Evolutionary conservation across 495 filamentous ascomycete genomes (phyloP).

Genomic region (Opeltia flavorubescens): DNA sequence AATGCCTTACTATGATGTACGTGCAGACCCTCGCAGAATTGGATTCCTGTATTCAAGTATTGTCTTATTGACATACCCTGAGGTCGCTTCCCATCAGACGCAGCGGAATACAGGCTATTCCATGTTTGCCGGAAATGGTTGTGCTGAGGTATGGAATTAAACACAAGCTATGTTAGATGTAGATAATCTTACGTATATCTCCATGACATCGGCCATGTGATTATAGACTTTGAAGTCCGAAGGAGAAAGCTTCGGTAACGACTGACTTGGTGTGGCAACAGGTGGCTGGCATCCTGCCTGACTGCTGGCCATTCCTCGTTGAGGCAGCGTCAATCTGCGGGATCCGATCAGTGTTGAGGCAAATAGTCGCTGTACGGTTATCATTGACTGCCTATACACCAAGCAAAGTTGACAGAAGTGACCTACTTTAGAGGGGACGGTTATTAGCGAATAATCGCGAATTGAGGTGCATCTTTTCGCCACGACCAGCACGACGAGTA

Average conservation of each 20-base stretch:
- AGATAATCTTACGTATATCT: slow-evolving; percentile 40
- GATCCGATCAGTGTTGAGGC: too few relatives aligned
- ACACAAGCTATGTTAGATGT: too few relatives aligned
- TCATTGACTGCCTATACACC: too few relatives aligned
- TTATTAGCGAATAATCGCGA: too few relatives aligned
- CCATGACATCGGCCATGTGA: slow-evolving; percentile 63
- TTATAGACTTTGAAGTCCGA: slow-evolving; percentile 54
- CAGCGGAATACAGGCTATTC: slow-evolving; percentile 52
- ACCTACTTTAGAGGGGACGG: too few relatives aligned
- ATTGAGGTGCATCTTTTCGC: too few relatives aligned
- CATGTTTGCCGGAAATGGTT: slow-evolving; percentile 63
- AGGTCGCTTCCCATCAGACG: slow-evolving; percentile 36
- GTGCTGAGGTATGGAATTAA: too few relatives aligned
- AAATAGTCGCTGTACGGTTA: too few relatives aligned
- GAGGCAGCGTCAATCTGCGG: not conserved
- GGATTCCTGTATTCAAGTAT: slow-evolving; percentile 47
- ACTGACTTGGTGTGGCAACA: not conserved
- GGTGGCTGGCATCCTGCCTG: not conserved
- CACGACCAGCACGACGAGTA: too few relatives aligned
- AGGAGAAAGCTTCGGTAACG: slow-evolving; percentile 33
- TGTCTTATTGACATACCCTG: slow-evolving; percentile 43
- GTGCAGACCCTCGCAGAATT: slow-evolving; percentile 54
- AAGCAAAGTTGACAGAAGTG: too few relatives aligned
- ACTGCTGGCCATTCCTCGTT: not conserved
- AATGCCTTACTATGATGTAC: slow-evolving; percentile 66